Percentiles rank a stretch among this genome's conserved stretches.
Conservation (phyloP, 2,329 filamentous ascomycete genomes). For the Sporothrix variecibatus region DNA sequence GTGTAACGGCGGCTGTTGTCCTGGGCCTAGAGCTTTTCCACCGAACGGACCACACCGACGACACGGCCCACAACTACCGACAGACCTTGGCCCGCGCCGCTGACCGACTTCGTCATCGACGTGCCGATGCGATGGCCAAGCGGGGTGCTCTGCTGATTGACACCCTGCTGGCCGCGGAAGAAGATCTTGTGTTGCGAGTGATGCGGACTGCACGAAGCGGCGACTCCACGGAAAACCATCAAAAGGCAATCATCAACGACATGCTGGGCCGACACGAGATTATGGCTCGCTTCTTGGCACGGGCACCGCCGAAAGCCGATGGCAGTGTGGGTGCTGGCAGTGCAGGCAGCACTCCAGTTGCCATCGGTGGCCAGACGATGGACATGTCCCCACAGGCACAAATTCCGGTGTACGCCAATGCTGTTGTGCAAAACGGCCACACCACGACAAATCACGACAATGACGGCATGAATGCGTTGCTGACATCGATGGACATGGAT, state of each 20-base stretch:
- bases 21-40: constrained; percentile 33
- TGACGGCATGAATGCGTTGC: constrained; percentile 1
- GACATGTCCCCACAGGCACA: neutral
- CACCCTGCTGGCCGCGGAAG: constrained; percentile 30
- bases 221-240: constrained; percentile 13
- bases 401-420: no score
- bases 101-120: constrained; percentile 27
- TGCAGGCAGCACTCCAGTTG: neutral
- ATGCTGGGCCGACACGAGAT: constrained; percentile 31
- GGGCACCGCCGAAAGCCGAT: constrained; percentile 14
- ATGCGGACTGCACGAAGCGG: constrained; percentile 26
- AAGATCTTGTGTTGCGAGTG: constrained; percentile 30
- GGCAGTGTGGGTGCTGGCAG: neutral
- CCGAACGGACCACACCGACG: constrained; percentile 29
- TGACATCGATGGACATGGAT: constrained; percentile 23
- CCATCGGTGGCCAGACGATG: neutral
- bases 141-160: constrained; percentile 31
- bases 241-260: constrained; percentile 29
- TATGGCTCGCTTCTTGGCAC: constrained; percentile 28
- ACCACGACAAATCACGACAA: neutral
- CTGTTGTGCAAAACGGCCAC: neutral
- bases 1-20: constrained; percentile 32
- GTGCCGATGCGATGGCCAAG: constrained; percentile 29
- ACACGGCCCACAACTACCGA: constrained; percentile 27
- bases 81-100: constrained; percentile 27